Conservation (phyloP, 2,329 filamentous ascomycete genomes). For the Epichloe uncinata region DNA sequence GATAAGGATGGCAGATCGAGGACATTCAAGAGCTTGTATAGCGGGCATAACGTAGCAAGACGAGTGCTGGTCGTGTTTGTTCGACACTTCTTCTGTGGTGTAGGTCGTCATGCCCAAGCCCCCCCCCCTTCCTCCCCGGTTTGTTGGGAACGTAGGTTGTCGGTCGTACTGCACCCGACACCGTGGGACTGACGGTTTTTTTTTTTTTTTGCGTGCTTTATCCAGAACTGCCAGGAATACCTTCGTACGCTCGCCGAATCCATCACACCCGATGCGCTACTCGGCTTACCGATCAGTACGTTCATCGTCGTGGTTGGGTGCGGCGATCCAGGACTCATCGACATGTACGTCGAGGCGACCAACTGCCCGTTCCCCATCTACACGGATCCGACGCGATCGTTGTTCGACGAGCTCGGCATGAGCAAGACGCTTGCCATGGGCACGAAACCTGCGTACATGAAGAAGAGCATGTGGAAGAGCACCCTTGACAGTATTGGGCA, state of each 20-base stretch:
- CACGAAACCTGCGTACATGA: conserved; percentile 48
- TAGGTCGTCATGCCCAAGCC: too few relatives aligned
- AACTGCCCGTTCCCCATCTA: conserved; percentile 62
- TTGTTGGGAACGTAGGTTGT: background rate
- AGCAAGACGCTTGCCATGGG: conserved; percentile 48
- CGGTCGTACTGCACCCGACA: too few relatives aligned
- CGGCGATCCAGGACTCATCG: conserved; percentile 54
- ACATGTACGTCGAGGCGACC: conserved; percentile 49
- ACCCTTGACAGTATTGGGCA: conserved; percentile 43
- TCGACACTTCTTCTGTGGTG: conserved; percentile 69
- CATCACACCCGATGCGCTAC: conserved; percentile 39
- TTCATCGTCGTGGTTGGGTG: conserved; percentile 61
- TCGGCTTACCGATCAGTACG: conserved; percentile 39
- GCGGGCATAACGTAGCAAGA: conserved; percentile 36
- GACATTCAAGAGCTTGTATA: conserved; percentile 51
- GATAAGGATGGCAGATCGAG: conserved; percentile 46
- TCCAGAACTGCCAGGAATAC: conserved; percentile 64
- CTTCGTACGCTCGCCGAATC: conserved; percentile 47
- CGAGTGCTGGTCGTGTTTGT: conserved; percentile 60
- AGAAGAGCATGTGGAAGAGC: conserved; percentile 36
- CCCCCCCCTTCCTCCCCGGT: too few relatives aligned
- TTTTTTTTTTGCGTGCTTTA: background rate
- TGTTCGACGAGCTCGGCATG: conserved; percentile 60
- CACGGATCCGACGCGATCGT: conserved; percentile 53
- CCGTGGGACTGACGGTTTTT: background rate